Percentiles rank a stretch among this genome's conserved stretches.
These are phyloP conservation scores for Phytophthora sojae DNA, from an alignment of 352 stramenopile genomes.

Conservation along the genomic window DNA sequence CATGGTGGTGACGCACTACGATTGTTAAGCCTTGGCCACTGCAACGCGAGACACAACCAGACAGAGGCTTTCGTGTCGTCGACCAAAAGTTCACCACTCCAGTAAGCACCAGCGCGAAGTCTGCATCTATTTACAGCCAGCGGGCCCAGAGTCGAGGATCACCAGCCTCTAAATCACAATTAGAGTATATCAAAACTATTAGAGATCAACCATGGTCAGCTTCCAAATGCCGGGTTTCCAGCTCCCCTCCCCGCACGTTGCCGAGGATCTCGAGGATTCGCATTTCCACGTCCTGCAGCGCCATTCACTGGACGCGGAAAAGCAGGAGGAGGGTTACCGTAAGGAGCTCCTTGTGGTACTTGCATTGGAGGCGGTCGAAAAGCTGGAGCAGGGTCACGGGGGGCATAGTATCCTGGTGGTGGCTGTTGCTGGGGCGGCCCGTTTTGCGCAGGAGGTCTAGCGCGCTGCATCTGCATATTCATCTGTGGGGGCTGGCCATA, in stretches of 20 bases:
- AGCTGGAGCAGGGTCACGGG: constrained; percentile 17
- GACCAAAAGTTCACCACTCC: constrained; percentile 11
- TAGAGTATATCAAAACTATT: constrained; percentile 25
- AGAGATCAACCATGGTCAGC: constrained; percentile 18
- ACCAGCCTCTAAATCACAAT: constrained; percentile 28
- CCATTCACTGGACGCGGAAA: constrained; percentile 25
- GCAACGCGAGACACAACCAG: constrained; percentile 5
- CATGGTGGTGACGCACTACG: constrained; percentile 10
- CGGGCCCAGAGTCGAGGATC: constrained; percentile 19
- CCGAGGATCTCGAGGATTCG: constrained; percentile 47
- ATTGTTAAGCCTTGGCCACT: background rate
- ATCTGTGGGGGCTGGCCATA: constrained; percentile 29
- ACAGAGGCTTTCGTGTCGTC: background rate
- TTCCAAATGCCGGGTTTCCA: constrained; percentile 16
- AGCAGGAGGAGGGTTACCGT: constrained; percentile 18
- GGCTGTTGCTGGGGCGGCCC: constrained; percentile 4
- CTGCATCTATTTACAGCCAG: constrained; percentile 40
- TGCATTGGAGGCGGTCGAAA: constrained; percentile 28
- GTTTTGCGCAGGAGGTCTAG: constrained; percentile 12
- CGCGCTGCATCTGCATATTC: constrained; percentile 30
- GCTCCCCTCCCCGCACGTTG: constrained; percentile 38
- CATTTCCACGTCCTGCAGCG: constrained; percentile 29
- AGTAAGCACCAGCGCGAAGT: constrained; percentile 2
- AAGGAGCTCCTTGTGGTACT: constrained; percentile 8
- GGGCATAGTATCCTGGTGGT: constrained; percentile 25